Conservation (phyloP, 2,329 filamentous ascomycete genomes). For the Huntiella moniliformis region DNA sequence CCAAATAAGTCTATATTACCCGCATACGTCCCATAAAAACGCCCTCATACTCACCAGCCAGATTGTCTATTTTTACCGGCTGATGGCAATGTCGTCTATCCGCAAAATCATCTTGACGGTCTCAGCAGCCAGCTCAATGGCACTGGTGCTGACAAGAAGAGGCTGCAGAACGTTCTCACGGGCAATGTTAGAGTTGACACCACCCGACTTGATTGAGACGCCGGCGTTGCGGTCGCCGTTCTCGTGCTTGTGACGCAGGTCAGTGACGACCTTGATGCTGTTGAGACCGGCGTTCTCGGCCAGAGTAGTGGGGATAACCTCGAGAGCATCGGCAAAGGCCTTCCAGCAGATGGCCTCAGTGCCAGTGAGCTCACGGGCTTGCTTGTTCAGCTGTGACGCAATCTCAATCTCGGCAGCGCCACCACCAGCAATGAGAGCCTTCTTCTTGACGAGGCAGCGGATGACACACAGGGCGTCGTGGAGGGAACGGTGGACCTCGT, state of each 20-base stretch:
- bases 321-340: slow-evolving; percentile 92
- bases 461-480: slow-evolving; percentile 97
- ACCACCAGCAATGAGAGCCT: slow-evolving; percentile 92
- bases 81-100: slow-evolving; percentile 48
- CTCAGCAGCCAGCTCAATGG: slow-evolving; percentile 90
- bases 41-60: not conserved
- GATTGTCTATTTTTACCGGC: slow-evolving; percentile 25
- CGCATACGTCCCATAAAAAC: not conserved
- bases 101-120: slow-evolving; percentile 86
- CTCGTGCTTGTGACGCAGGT: slow-evolving; percentile 82
- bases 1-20: not conserved
- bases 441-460: slow-evolving; percentile 96
- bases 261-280: slow-evolving; percentile 96
- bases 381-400: slow-evolving; percentile 65
- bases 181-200: slow-evolving; percentile 89
- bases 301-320: slow-evolving; percentile 89
- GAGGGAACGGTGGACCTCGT: slow-evolving; percentile 89
- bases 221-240: slow-evolving; percentile 90
- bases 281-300: slow-evolving; percentile 96
- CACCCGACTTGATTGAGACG: slow-evolving; percentile 93
- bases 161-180: slow-evolving; percentile 96
- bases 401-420: slow-evolving; percentile 96
- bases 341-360: slow-evolving; percentile 98
- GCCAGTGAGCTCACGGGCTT: slow-evolving; percentile 65
- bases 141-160: slow-evolving; percentile 87